These are phyloP conservation scores for Fraxinus nigra DNA, from an alignment of 305 asterid species.

Conservation along the genomic window DNA sequence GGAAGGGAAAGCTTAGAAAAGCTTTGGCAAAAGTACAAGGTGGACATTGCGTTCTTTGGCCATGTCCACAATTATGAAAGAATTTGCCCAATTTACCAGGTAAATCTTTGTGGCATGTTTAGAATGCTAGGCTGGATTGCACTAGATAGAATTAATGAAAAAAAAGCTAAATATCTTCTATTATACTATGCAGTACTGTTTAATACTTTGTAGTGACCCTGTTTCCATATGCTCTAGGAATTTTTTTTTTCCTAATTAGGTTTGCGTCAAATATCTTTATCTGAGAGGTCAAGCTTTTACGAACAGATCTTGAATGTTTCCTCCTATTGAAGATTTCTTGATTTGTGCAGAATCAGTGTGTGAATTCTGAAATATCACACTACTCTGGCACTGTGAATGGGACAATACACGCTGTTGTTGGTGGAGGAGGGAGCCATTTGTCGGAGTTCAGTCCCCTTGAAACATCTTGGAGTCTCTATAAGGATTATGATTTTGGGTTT, in stretches of 20 bases:
- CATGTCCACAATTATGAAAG: constrained; percentile 58
- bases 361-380: constrained; percentile 44
- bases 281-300: neutral
- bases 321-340: neutral
- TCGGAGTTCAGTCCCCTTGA: constrained; percentile 35
- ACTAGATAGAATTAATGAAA: neutral
- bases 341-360: constrained; percentile 53
- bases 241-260: neutral
- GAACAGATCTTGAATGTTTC: no score
- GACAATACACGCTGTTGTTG: constrained; percentile 79
- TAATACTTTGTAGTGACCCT: neutral
- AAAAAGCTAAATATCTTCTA: neutral
- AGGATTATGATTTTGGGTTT: constrained; percentile 72
- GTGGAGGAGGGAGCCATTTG: constrained; percentile 75
- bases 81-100: constrained; percentile 55
- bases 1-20: constrained; percentile 45
- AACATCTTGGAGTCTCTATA: constrained; percentile 53
- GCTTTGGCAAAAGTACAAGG: constrained; percentile 48
- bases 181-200: neutral
- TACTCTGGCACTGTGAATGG: constrained; percentile 66
- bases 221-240: neutral
- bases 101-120: neutral
- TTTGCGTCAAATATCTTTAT: neutral
- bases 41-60: constrained; percentile 51
- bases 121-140: neutral